phyloP scores from a whole-genome alignment of 202 grass and related monocot species.

The Brachypodium distachyon region DNA sequence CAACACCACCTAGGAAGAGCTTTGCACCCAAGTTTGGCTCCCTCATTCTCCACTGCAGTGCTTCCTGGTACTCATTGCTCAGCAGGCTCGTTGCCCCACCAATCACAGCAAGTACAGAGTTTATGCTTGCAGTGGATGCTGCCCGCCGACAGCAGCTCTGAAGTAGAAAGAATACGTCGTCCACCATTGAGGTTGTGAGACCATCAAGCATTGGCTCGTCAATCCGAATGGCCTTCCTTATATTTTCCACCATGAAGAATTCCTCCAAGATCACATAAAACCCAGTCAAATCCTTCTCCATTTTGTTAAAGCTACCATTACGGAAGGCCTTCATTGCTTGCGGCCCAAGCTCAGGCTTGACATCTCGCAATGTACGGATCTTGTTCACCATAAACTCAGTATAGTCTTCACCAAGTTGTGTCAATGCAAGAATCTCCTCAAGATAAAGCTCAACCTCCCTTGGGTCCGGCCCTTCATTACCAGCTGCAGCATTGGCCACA shows the following conservation, averaged over 20 bases:
- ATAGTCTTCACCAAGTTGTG: constrained; percentile 94
- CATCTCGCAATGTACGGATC: constrained; percentile 58
- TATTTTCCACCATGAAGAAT: constrained; percentile 98
- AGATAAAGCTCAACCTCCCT: constrained; percentile 77
- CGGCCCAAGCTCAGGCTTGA: constrained; percentile 56
- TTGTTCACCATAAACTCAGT: constrained; percentile 92
- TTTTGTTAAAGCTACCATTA: constrained; percentile 73
- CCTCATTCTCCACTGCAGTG: constrained; percentile 67
- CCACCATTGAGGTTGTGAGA: constrained; percentile 85
- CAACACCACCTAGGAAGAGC: constrained; percentile 82
- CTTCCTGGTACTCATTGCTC: constrained; percentile 88
- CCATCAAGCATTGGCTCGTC: constrained; percentile 62
- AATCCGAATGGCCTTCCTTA: constrained; percentile 86
- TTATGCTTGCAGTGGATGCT: constrained; percentile 78
- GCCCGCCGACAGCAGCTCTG: constrained; percentile 80
- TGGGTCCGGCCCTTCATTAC: constrained; percentile 61
- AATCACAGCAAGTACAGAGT: constrained; percentile 75
- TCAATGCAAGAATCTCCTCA: constrained; percentile 79
- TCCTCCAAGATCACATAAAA: constrained; percentile 94
- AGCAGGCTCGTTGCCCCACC: constrained; percentile 62
- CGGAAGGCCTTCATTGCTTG: constrained; percentile 68
- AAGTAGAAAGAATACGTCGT: constrained; percentile 83
- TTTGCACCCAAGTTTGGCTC: constrained; percentile 85
- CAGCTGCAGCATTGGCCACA: constrained; percentile 36
- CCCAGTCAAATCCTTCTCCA: constrained; percentile 75